Base-by-base conservation (phyloP, 139 green algal species). In the Microglena sp. region DNA sequence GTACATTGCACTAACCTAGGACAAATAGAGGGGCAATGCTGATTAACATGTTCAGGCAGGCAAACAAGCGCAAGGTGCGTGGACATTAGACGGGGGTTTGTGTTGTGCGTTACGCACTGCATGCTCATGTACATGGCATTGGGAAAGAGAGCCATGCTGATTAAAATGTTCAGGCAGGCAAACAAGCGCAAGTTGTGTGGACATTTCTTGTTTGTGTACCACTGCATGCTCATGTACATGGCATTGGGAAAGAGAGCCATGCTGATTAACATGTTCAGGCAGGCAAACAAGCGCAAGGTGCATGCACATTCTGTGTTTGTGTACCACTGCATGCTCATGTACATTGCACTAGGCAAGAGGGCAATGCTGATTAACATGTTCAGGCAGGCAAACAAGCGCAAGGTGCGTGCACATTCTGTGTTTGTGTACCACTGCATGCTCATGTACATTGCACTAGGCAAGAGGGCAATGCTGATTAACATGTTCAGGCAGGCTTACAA, bases 1-100 rank as follows among this genome's bases (percentile, higher is more conserved):
- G 63, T 96, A 95, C 35, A 68, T 94, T 61, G 96, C 94, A 68
- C 35, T 86, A n/a, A n/a, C n/a, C n/a, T 2, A 86, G 82, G 0
- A 76, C 94, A 6, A 83, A 81, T 27, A 86, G 82, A 65, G 79
- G 72, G 60, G 35, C 45, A 0, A 66, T 92, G 29, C 75, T 95
- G 45, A 69, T 82, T 63, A 78, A 76, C n/a, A 69, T 94, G 66
- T 92, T 92, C 76, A 77, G 87, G 36, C 66, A 71, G 64, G 64
- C n/a, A n/a, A n/a, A n/a, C n/a, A n/a, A n/a, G n/a, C n/a, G n/a
- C n/a, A n/a, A n/a, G n/a, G n/a, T n/a, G n/a, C n/a, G n/a, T n/a
- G n/a, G n/a, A n/a, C n/a, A n/a, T n/a, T n/a, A n/a, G n/a, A n/a
- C n/a, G n/a, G n/a, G n/a, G n/a, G n/a, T n/a, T n/a, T n/a, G n/a